Percentiles rank a stretch among this genome's conserved stretches.
Evolutionary conservation across 306 rosid genomes (phyloP).

Genomic region (Arachis hypogaea): DNA sequence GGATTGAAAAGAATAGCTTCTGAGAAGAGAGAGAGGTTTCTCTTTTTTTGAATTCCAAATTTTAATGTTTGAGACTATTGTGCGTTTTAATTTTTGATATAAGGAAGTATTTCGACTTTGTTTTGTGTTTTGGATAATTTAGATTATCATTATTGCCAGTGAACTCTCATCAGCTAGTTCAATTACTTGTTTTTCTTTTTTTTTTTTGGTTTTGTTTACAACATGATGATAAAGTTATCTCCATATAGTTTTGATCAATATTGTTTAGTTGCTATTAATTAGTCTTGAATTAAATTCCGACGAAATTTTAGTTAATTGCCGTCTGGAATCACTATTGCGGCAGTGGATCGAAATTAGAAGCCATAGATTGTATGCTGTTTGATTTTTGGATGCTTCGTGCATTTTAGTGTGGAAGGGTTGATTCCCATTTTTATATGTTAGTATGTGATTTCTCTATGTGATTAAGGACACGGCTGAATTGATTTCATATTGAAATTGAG

Average conservation of each 20-base stretch:
- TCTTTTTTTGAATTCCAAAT: neutral
- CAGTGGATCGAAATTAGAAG: too few species aligned
- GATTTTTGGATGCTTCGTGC: neutral
- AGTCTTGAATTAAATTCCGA: too few species aligned
- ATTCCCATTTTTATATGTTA: too few species aligned
- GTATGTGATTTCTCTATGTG: too few species aligned
- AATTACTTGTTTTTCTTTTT: neutral
- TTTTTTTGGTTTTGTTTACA: neutral
- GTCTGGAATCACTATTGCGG: too few species aligned
- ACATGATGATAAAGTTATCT: slow-evolving; percentile 16
- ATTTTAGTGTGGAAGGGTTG: neutral
- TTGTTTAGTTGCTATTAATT: neutral
- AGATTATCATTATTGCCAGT: slow-evolving; percentile 35
- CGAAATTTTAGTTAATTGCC: too few species aligned
- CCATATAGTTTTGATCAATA: slow-evolving; percentile 14
- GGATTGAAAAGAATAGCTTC: slow-evolving; percentile 49
- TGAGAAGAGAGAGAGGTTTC: neutral
- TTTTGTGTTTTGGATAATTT: slow-evolving; percentile 45
- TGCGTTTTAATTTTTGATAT: slow-evolving; percentile 36
- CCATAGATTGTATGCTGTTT: neutral
- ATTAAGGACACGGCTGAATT: too few species aligned
- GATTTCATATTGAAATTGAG: too few species aligned
- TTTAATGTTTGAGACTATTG: neutral
- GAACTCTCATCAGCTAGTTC: slow-evolving; percentile 23
- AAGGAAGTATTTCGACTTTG: slow-evolving; percentile 28